These are phyloP conservation scores for Nakazawaea ishiwadae DNA, from an alignment of 805 yeast genomes.

Conservation along the genomic window DNA sequence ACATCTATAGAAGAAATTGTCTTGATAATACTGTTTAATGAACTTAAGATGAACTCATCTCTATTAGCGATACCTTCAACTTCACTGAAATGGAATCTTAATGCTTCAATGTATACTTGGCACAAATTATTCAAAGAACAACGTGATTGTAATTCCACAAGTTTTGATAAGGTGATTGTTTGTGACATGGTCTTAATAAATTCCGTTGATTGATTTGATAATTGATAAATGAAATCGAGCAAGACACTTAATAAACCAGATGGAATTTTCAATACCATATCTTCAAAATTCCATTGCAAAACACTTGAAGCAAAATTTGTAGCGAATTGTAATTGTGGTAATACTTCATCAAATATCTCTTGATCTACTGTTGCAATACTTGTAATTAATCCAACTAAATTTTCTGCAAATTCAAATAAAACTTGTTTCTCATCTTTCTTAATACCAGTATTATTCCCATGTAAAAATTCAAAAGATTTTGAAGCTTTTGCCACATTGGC, in stretches of 20 bases:
- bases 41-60: conserved; percentile 16
- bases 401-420: conserved; percentile 66
- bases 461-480: conserved; percentile 40
- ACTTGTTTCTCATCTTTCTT: conserved; percentile 40
- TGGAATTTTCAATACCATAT: conserved; percentile 28
- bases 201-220: conserved; percentile 52
- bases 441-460: conserved; percentile 15
- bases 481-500: conserved; percentile 44
- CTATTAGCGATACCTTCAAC: conserved; percentile 20
- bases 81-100: conserved; percentile 37
- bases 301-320: conserved; percentile 32
- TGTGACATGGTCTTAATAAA: conserved; percentile 30
- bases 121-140: conserved; percentile 23
- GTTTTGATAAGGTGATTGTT: background rate
- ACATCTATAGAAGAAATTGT: conserved; percentile 28
- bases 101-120: conserved; percentile 34
- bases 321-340: conserved; percentile 17
- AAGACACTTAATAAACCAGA: conserved; percentile 44
- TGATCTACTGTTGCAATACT: conserved; percentile 63
- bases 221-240: conserved; percentile 55
- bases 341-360: conserved; percentile 37
- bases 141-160: conserved; percentile 8
- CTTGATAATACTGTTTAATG: conserved; percentile 18
- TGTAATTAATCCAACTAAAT: conserved; percentile 61
- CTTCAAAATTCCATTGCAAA: conserved; percentile 28